Base-by-base conservation (phyloP, 805 yeast genomes). In the Teunomyces panamensis region DNA sequence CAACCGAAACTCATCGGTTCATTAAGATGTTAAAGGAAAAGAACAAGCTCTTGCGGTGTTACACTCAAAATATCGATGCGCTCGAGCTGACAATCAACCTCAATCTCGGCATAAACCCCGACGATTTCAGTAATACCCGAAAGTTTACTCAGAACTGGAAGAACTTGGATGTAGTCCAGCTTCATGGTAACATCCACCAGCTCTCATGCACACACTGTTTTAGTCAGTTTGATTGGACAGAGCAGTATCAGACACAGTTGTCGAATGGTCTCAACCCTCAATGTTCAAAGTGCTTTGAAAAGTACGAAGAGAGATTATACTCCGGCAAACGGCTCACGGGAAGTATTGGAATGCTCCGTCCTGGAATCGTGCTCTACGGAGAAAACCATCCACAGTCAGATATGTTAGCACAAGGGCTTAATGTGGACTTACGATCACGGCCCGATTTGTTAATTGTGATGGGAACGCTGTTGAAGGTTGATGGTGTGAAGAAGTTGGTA, bases 1-100 rank as follows among this genome's bases (percentile, higher is more conserved):
- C 97, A 1, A 92, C 99, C 0, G 82, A 78, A 55, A 88, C 96
- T 1, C 98, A 92, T 64, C 72, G 75, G 51, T 88, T 92, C 58
- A 83, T 92, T 36, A 75, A 74, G 46, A 74, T 72, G 37, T 64
- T 85, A 46, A 81, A 79, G 57, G 82, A 77, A 47, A 79, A 79
- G 60, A 81, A 78, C 50, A 85, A 85, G 65, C 75, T 91, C 39
- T 64, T 90, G 43, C 73, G 96, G 49, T 89, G 97, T 67, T 92
- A 92, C 63, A 92, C 98, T 1, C 98, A 94, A 60, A 92, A 92
- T 62, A 92, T 92, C 49, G 99, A 92, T 64, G 91, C 96, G 0
- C 71, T 92, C 30, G 98, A 92, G 60, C 69, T 81, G 43, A 69
- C 73, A 42, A 74, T 85, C 24, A 85, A 88, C 17, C 69, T 91